phyloP scores from a whole-genome alignment of 805 yeast species.

The Lipomyces chichibuensis region DNA sequence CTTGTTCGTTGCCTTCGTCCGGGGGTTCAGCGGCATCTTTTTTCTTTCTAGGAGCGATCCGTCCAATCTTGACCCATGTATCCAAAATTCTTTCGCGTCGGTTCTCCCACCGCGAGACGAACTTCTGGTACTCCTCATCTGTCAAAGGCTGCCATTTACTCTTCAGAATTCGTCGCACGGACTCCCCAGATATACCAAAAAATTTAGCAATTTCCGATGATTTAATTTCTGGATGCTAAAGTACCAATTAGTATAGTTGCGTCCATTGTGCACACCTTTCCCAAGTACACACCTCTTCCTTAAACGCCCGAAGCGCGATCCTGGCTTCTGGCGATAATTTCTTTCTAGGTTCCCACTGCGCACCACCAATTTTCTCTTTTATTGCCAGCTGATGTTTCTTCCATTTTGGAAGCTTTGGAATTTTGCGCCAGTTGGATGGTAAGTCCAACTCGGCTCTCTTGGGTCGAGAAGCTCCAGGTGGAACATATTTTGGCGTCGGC shows the following conservation, averaged over 20 bases:
- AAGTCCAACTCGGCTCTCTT: not conserved
- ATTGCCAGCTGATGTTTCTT: slow-evolving; percentile 66
- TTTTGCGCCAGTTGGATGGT: slow-evolving; percentile 54
- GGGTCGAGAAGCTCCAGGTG: not conserved
- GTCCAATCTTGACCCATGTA: slow-evolving; percentile 24
- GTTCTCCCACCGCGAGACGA: slow-evolving; percentile 57
- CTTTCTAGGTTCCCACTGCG: slow-evolving; percentile 68
- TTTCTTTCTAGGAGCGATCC: slow-evolving; percentile 9
- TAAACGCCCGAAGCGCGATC: slow-evolving; percentile 62
- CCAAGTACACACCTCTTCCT: slow-evolving; percentile 43
- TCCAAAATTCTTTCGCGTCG: slow-evolving; percentile 47
- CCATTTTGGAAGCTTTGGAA: slow-evolving; percentile 63
- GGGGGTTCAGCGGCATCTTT: not conserved
- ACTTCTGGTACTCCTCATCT: slow-evolving; percentile 51
- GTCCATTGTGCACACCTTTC: not conserved
- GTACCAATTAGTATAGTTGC: not conserved
- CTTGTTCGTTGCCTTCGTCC: not conserved
- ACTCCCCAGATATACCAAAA: slow-evolving; percentile 78
- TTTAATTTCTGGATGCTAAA: slow-evolving; percentile 59
- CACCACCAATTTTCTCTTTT: slow-evolving; percentile 60
- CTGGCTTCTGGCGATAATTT: slow-evolving; percentile 70
- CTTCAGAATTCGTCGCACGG: slow-evolving; percentile 74
- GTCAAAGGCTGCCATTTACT: slow-evolving; percentile 73
- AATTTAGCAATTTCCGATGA: slow-evolving; percentile 62
- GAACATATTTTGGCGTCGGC: not conserved